Evolutionary conservation across 768 basidiomycete genomes (phyloP).

Genomic region (Hygrophoropsis aurantiaca): DNA sequence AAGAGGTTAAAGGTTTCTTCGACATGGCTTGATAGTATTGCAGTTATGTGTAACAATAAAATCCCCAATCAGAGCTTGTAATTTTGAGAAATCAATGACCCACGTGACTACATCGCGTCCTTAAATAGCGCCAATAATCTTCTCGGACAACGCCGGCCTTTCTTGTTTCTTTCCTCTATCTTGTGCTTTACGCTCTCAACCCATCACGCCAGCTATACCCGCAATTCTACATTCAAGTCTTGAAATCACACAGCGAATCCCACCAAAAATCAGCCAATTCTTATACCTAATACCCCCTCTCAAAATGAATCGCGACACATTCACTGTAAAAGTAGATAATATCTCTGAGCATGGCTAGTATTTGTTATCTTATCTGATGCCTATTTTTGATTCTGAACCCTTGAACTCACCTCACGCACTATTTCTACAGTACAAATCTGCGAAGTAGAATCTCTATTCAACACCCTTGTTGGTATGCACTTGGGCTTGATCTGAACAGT

Average conservation of each 20-base stretch:
- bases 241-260: constrained; percentile 7
- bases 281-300: constrained; percentile 13
- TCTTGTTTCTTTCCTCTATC: constrained; percentile 24
- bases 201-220: constrained; percentile 8
- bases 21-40: constrained; percentile 28
- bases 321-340: constrained; percentile 48
- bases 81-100: constrained; percentile 15
- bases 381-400: no score
- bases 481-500: constrained; percentile 1
- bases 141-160: constrained; percentile 21
- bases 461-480: constrained; percentile 51
- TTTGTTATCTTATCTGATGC: neutral
- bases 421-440: constrained; percentile 30
- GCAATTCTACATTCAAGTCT: constrained; percentile 15
- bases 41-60: neutral
- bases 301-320: constrained; percentile 32
- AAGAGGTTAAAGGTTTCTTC: constrained; percentile 44
- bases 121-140: constrained; percentile 21
- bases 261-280: constrained; percentile 1
- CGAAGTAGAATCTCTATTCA: constrained; percentile 59
- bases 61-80: constrained; percentile 7
- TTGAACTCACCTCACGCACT: no score
- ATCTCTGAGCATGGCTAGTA: constrained; percentile 29
- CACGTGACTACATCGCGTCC: constrained; percentile 16
- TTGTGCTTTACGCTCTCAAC: constrained; percentile 27